Evolutionary conservation across 1,284 basidiomycete species (phyloP), one percentile per base, ranked within the genome.

Genomic region (Pterula multifida): DNA sequence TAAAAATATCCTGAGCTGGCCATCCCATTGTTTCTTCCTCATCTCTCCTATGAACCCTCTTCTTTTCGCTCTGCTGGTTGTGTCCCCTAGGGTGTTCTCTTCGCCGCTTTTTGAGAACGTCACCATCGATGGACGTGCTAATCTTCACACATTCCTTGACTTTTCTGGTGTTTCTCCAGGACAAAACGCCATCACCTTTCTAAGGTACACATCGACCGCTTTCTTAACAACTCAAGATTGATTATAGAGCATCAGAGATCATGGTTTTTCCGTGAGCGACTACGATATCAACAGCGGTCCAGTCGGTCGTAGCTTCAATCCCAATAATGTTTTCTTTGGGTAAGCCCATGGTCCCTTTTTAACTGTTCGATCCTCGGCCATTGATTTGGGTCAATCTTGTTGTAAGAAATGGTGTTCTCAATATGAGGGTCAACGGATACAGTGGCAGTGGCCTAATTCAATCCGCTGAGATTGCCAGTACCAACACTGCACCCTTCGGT

Each of bases 341-440:
- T 42, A 6, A n/a, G 39, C 19, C 13, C 9, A n/a, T n/a, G n/a
- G n/a, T n/a, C n/a, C n/a, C n/a, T n/a, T n/a, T n/a, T n/a, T n/a
- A n/a, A n/a, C n/a, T n/a, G n/a, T n/a, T n/a, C n/a, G n/a, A n/a
- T n/a, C n/a, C n/a, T n/a, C n/a, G n/a, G n/a, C n/a, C n/a, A n/a
- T n/a, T n/a, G n/a, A n/a, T n/a, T n/a, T n/a, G n/a, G n/a, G n/a
- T n/a, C n/a, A n/a, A n/a, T n/a, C n/a, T n/a, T n/a, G n/a, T n/a
- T n/a, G n/a, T n/a, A 6, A 42, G 39, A 15, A 57, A 58, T 23
- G 65, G 63, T 3, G 57, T 60, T 1, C 55, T 66, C 13, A 57
- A 64, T 45, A 56, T 66, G 50, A 63, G 61, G 53, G 64, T 66
- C n/a, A 59, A 55, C 24, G 59, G 58, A 3, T 65, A 63, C 53